Evolutionary conservation across 208 protist genomes (phyloP).

Genomic region (Leishmania amazonensis): DNA sequence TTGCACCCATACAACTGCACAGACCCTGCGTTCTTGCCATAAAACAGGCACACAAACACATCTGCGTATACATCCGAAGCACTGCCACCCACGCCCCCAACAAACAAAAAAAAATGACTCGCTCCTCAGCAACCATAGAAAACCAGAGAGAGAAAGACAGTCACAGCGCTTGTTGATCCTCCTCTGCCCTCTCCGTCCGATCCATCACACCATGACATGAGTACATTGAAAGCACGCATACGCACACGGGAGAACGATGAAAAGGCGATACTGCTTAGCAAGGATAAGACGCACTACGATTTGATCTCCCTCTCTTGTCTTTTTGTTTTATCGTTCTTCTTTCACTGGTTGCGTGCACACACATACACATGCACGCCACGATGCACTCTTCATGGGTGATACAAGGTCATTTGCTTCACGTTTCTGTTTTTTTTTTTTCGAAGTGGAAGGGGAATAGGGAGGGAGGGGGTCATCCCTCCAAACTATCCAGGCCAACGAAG

Average conservation of each 20-base stretch:
- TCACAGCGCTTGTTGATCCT: background rate
- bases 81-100: background rate
- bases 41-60: background rate
- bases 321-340: background rate
- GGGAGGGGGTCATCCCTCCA: background rate
- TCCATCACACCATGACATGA: background rate
- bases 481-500: too few relatives aligned
- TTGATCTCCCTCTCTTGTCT: background rate
- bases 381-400: background rate
- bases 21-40: background rate
- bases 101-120: too few relatives aligned
- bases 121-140: background rate
- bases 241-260: background rate
- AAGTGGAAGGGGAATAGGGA: background rate
- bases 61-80: background rate
- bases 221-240: background rate
- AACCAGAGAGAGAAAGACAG: background rate
- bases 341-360: background rate
- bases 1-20: background rate
- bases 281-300: too few relatives aligned
- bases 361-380: background rate
- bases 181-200: background rate
- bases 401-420: background rate
- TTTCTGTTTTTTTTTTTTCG: background rate
- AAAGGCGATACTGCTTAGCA: too few relatives aligned